Base-by-base conservation (phyloP, 2,329 filamentous ascomycete genomes). In the Raffaelea albimanens region DNA sequence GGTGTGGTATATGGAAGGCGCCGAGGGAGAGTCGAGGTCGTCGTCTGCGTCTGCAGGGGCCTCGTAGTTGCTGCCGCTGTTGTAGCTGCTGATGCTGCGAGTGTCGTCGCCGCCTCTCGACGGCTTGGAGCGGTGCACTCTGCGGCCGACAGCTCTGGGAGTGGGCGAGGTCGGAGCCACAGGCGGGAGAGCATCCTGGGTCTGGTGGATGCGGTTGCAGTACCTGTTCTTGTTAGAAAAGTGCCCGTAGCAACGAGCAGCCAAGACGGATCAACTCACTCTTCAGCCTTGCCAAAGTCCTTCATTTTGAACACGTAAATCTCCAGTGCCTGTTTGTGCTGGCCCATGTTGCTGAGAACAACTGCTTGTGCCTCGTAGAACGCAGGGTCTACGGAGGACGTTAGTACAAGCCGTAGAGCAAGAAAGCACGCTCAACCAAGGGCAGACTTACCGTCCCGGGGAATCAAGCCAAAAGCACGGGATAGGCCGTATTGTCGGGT, bases 221-320 rank as follows among this genome's bases (percentile, higher is more conserved):
- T 98, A 87, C 55, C 84, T 87, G 48, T 29, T 16, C n/a, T 16
- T 21, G 40, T 62, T 47, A 64, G 52, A 51, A 31, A 48, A 40
- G 41, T 45, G 18, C 48, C 45, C 40, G 23, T 45, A 38, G 40
- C 5, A 33, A 29, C 14, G 4, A 29, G 9, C 10, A n/a, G 49
- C 20, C 14, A 46, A 22, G 22, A 43, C 23, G n/a, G n/a, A n/a
- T n/a, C n/a, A 29, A 72, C 81, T 52, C 69, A 95, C 83, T 95
- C 88, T 75, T 98, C 93, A 29, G 93, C 93, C 65, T 95, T 97
- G 13, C 69, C 71, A 53, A 87, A 91, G 62, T 95, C 84, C 55
- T 85, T 71, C 63, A 98, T 78, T 63, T 91, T 93, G 67, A 96
- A 98, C 23, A 97, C 91, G 62, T 95, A 98, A 45, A 98, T 95